Percentiles rank a stretch among this genome's conserved stretches.
phyloP scores from a whole-genome alignment of 2,329 filamentous ascomycete genomes.

The Neophaeococcomyces aloes region DNA sequence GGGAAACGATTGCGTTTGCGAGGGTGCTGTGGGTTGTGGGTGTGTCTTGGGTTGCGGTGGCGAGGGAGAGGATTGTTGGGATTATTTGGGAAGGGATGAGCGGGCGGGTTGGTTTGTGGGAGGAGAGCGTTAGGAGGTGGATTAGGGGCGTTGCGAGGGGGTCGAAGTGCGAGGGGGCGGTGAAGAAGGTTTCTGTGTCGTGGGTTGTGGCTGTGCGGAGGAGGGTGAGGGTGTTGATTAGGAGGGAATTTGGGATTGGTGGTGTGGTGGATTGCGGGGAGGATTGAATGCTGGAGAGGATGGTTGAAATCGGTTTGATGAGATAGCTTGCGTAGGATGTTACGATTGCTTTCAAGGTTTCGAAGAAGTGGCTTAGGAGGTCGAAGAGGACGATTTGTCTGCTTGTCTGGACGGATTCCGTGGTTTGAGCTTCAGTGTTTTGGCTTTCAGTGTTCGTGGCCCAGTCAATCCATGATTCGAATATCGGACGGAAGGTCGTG shows the following conservation, averaged over 20 bases:
- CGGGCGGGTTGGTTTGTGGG: slow-evolving; percentile 29
- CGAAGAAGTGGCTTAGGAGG: slow-evolving; percentile 16
- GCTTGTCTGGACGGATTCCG: slow-evolving; percentile 41
- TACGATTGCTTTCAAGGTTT: slow-evolving; percentile 58
- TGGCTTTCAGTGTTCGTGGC: slow-evolving; percentile 35
- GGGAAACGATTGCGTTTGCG: slow-evolving; percentile 66
- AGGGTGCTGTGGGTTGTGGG: slow-evolving; percentile 85
- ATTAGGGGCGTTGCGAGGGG: slow-evolving; percentile 60
- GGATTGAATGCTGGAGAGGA: slow-evolving; percentile 36
- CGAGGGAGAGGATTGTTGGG: slow-evolving; percentile 32
- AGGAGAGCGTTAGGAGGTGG: slow-evolving; percentile 49
- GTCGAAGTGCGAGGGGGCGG: slow-evolving; percentile 66
- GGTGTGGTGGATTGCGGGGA: slow-evolving; percentile 32
- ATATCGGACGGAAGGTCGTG: slow-evolving; percentile 81
- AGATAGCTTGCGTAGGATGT: slow-evolving; percentile 84
- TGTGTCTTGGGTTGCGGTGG: slow-evolving; percentile 53
- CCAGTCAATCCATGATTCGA: slow-evolving; percentile 78
- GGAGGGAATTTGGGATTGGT: not conserved
- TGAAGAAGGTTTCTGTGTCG: slow-evolving; percentile 24
- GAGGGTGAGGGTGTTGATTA: slow-evolving; percentile 16
- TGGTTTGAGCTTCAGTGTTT: not conserved
- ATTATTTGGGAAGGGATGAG: slow-evolving; percentile 50
- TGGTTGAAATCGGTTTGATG: slow-evolving; percentile 59
- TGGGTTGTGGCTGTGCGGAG: slow-evolving; percentile 11
- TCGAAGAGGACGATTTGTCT: slow-evolving; percentile 48